Evolutionary conservation across 202 grass and related monocot species (phyloP).

Genomic region (Hordeum pubiflorum): DNA sequence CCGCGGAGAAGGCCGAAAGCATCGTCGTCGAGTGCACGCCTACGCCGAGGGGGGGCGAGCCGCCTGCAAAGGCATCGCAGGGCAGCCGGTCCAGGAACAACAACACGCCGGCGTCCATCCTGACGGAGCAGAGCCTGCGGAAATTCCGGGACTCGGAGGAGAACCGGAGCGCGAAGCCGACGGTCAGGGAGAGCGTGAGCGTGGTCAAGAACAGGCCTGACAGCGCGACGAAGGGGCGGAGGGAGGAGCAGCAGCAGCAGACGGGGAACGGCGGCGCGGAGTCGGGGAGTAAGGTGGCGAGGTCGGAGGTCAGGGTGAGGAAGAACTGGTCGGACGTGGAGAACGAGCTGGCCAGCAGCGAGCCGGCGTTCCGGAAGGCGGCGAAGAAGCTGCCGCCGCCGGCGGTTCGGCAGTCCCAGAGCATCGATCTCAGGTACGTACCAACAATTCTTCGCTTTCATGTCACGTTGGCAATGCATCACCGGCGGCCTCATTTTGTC

Average conservation of each 20-base stretch:
- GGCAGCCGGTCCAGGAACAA: constrained; percentile 26
- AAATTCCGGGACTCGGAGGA: constrained; percentile 52
- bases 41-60: constrained; percentile 21
- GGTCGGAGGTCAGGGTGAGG: constrained; percentile 14
- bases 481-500: not conserved
- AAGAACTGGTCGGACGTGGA: constrained; percentile 47
- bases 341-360: constrained; percentile 32
- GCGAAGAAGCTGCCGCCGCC: constrained; percentile 31
- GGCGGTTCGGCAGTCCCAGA: constrained; percentile 38
- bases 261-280: not conserved
- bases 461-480: too few relatives aligned
- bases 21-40: constrained; percentile 32
- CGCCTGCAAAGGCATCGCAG: constrained; percentile 17
- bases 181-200: constrained; percentile 26
- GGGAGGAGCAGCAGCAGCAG: constrained; percentile 25
- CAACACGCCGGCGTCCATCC: constrained; percentile 23
- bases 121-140: constrained; percentile 44
- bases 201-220: constrained; percentile 33
- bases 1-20: constrained; percentile 28
- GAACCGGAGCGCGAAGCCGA: constrained; percentile 32
- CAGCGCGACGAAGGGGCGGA: constrained; percentile 15
- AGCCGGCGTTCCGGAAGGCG: constrained; percentile 17
- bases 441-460: not conserved
- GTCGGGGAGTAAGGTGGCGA: not conserved
- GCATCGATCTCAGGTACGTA: constrained; percentile 47